Base-by-base conservation (phyloP, 805 yeast genomes). In the Suhomyces xylopsoci region DNA sequence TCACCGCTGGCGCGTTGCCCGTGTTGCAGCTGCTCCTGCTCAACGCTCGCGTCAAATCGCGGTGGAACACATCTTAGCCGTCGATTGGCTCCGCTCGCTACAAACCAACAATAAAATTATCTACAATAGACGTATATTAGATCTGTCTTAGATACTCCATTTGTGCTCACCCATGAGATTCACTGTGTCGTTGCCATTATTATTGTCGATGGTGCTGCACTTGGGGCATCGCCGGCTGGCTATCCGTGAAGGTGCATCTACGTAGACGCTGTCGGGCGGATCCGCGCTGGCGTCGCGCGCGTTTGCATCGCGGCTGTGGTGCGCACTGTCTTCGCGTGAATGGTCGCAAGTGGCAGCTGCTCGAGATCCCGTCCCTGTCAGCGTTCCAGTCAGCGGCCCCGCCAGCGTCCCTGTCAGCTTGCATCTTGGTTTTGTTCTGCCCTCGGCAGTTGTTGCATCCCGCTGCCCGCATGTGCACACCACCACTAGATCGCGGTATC, bases 141-240 rank as follows among this genome's bases (percentile, higher is more conserved):
- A 44, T 44, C 47, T 24, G 22, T 44, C 42, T 48, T 58, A 64
- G 40, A 64, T 55, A 20, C 57, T 57, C 70, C 71, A 67, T 49
- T 63, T 59, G 51, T 65, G 66, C 50, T 66, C 70, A 7, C 72
- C 71, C 68, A 66, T 64, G 41, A 68, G 59, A 50, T 61, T 64
- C 4, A 65, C 53, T 9, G 64, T 62, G 44, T 62, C 55, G 32
- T 34, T 47, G 20, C 17, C 19, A 22, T 20, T 28, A 32, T 38
- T 8, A n/a, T 38, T 17, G 42, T 38, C 42, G 12, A 47, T 28
- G 8, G 28, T 15, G 22, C 42, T 30, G 22, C 49, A 47, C 36
- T 38, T 32, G 22, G 49, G 49, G 36, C 49, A 47, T 10, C 49
- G 30, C 34, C 43, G 47, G 34, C 34, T 14, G 22, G 32, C 47